A percentile compares a stretch with the other conserved stretches of the same genome.
Conservation (phyloP, 2,329 filamentous ascomycete genomes). For the Colletotrichum siamense region DNA sequence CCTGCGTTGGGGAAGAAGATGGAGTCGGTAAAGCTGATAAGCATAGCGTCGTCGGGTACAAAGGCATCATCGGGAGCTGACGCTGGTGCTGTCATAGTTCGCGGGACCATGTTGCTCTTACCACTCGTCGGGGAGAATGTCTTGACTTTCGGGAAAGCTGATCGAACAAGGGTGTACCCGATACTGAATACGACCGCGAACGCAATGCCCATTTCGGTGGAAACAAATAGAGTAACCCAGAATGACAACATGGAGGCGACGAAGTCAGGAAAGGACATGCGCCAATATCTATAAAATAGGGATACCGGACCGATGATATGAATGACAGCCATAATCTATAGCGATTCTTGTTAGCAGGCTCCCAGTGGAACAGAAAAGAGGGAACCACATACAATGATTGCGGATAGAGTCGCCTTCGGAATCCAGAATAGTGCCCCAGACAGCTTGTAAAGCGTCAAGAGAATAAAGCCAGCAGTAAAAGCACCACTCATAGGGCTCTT, state of each 20-base stretch:
- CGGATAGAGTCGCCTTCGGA: conserved; percentile 68
- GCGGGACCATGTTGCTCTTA: conserved; percentile 32
- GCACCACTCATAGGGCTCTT: conserved; percentile 65
- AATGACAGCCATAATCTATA: conserved; percentile 65
- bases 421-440: conserved; percentile 69
- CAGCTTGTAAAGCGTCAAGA: conserved; percentile 67
- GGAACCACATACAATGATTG: conserved; percentile 56
- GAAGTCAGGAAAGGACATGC: conserved; percentile 69
- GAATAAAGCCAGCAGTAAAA: conserved; percentile 65
- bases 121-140: conserved; percentile 31
- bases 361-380: background rate
- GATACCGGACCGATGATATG: conserved; percentile 64
- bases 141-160: conserved; percentile 57
- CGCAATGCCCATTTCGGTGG: conserved; percentile 65
- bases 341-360: background rate
- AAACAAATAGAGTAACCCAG: conserved; percentile 68
- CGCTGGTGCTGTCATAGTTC: conserved; percentile 27
- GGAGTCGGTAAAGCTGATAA: conserved; percentile 62
- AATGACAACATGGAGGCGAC: conserved; percentile 67
- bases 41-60: conserved; percentile 53
- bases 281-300: conserved; percentile 69
- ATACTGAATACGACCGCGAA: conserved; percentile 68
- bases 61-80: conserved; percentile 25
- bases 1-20: conserved; percentile 69
- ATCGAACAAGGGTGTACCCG: conserved; percentile 62